Evolutionary conservation across 495 filamentous ascomycete species (phyloP).

Genomic region (Clavariopsis aquatica): DNA sequence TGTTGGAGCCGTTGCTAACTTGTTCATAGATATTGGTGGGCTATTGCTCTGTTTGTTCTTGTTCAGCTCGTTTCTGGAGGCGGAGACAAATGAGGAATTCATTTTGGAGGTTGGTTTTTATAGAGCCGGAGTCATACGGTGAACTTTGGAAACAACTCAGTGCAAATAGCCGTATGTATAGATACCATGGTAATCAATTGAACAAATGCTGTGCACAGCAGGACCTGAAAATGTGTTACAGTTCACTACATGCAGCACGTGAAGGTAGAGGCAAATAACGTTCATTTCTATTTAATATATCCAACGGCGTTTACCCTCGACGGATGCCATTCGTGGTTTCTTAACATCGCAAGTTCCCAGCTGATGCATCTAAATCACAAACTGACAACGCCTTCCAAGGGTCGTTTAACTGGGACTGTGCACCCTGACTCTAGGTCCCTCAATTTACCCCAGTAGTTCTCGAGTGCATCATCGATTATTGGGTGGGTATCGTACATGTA

Average conservation of each 20-base stretch:
- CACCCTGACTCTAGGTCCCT: neutral
- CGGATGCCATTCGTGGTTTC: neutral
- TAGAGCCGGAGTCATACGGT: neutral
- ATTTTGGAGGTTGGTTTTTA: neutral
- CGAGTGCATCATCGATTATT: slow-evolving; percentile 9
- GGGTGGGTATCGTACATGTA: slow-evolving; percentile 17
- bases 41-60: slow-evolving; percentile 41
- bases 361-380: neutral
- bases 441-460: neutral
- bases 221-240: neutral
- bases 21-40: slow-evolving; percentile 54
- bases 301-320: neutral
- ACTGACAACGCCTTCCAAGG: neutral
- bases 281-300: neutral
- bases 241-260: neutral
- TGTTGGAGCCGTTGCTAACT: slow-evolving; percentile 2
- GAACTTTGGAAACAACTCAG: neutral
- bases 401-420: neutral
- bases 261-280: neutral
- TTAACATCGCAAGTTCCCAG: neutral
- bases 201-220: neutral
- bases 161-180: neutral
- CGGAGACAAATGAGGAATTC: slow-evolving; percentile 34
- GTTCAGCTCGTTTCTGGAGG: slow-evolving; percentile 43
- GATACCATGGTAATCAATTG: neutral